Evolutionary conservation across 345 rosid species (phyloP), one percentile per base, ranked within the genome.

Genomic region (Citrus hindsii): DNA sequence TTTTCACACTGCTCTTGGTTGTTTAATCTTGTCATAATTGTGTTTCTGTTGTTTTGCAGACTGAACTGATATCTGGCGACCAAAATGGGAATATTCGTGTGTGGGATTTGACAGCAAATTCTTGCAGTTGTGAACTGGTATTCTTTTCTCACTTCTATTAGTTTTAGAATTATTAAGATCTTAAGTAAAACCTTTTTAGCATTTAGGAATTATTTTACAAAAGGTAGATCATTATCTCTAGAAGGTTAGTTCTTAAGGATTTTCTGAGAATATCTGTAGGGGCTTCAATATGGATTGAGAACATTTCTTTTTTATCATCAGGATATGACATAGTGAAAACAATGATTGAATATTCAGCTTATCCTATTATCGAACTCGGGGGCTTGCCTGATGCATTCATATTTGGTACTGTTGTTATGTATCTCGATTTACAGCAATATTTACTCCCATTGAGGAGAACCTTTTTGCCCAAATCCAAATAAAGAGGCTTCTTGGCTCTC

Each of bases 61-160:
- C 98, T 16, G 98, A 93, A 70, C 81, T 95, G 84, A 95, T 93
- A 87, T 93, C 96, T 67, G 99, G 99, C 33, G 99, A 95, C 84
- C 99, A 95, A 81, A 93, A 93, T 75, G 98, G 97, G 42, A 93
- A 95, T 85, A 93, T 95, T 56, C 95, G 96, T 67, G 99, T 95
- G 56, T 92, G 99, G 99, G 99, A 95, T 84, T 87, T 95, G 86
- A 92, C 94, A 63, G 99, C 99, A 66, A 89, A 95, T 85, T 90
- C 94, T 24, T 93, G 98, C 89, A 95, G 98, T 83, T 93, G 97
- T 81, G 97, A 95, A 85, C 79, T 95, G 96, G 99, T 93, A 87
- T 65, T 79, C 62, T 19, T 59, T 69, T 48, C 69, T 22, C 59
- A 56, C 60, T 81, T 75, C 2, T 63, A 38, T 55, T 53, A 32